phyloP scores from a whole-genome alignment of 108 stramenopile species.

The Discostella stelligeroides region DNA sequence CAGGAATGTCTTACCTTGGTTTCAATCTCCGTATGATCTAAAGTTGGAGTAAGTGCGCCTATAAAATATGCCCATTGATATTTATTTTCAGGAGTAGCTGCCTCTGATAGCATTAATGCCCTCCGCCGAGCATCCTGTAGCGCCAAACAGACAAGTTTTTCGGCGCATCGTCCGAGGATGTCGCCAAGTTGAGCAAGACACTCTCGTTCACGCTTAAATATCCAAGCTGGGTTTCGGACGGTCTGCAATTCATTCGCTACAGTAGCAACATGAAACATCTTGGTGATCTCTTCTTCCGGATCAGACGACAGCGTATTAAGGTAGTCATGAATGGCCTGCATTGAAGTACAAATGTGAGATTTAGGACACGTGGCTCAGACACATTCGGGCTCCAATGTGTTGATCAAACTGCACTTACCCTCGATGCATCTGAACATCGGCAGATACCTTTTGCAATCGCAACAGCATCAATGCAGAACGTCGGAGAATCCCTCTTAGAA shows the following conservation, averaged over 20 bases:
- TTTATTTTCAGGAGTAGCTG: background rate
- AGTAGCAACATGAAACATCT: constrained; percentile 30
- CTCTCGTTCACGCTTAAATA: constrained; percentile 27
- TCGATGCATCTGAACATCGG: constrained; percentile 42
- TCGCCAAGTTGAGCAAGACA: constrained; percentile 25
- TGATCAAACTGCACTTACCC: constrained; percentile 10
- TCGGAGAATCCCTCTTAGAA: constrained; percentile 6
- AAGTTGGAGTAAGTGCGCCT: constrained; percentile 33
- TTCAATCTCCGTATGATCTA: constrained; percentile 45
- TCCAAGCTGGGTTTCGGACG: constrained; percentile 1
- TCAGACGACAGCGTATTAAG: constrained; percentile 25
- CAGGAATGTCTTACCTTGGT: constrained; percentile 8
- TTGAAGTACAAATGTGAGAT: too few species aligned
- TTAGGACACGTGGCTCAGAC: background rate
- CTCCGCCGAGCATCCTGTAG: constrained; percentile 37
- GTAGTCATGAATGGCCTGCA: constrained; percentile 35
- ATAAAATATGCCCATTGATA: constrained; percentile 36
- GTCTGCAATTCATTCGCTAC: constrained; percentile 3
- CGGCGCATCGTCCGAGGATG: constrained; percentile 28
- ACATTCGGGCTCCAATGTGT: background rate
- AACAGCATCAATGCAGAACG: constrained; percentile 36
- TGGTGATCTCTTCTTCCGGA: constrained; percentile 39
- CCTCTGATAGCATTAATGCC: background rate
- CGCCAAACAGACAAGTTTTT: constrained; percentile 38
- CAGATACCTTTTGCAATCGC: constrained; percentile 45